A percentile compares a stretch with the other conserved stretches of the same genome.
These are phyloP conservation scores for Candida vaughaniae DNA, from an alignment of 805 yeast species.

Conservation along the genomic window DNA sequence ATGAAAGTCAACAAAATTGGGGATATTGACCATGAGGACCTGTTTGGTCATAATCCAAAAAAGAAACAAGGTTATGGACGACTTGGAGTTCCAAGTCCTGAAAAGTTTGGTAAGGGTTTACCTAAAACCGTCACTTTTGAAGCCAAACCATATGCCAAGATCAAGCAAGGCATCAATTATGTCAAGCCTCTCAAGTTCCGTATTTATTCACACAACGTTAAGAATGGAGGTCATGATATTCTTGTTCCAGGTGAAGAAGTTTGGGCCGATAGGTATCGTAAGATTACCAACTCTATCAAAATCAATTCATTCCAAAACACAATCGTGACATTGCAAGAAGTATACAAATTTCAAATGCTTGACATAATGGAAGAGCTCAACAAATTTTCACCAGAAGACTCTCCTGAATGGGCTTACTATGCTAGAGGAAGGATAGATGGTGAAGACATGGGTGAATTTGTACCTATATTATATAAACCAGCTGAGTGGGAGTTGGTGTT, in stretches of 20 bases:
- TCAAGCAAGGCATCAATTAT: slow-evolving; percentile 15
- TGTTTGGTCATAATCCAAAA: slow-evolving; percentile 8
- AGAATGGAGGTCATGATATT: slow-evolving; percentile 25
- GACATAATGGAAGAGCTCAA: slow-evolving; percentile 31
- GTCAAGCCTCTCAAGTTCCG: slow-evolving; percentile 22
- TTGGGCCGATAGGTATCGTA: slow-evolving; percentile 23
- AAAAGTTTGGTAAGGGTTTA: slow-evolving; percentile 5
- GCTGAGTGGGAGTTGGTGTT: slow-evolving; percentile 29
- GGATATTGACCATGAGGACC: slow-evolving; percentile 13
- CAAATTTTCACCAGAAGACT: slow-evolving; percentile 13
- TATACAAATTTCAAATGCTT: slow-evolving; percentile 31
- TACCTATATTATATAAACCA: slow-evolving; percentile 30
- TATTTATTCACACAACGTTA: slow-evolving; percentile 36
- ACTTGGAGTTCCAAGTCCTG: slow-evolving; percentile 11
- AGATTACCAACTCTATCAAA: slow-evolving; percentile 23
- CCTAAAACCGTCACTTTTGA: slow-evolving; percentile 9
- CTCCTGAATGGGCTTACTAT: slow-evolving; percentile 29
- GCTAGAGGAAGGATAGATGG: slow-evolving; percentile 33
- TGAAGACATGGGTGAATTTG: slow-evolving; percentile 25
- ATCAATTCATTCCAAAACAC: slow-evolving; percentile 21
- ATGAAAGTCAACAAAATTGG: slow-evolving; percentile 11
- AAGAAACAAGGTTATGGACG: slow-evolving; percentile 9
- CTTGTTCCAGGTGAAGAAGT: slow-evolving; percentile 25
- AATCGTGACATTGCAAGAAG: slow-evolving; percentile 43
- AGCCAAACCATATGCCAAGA: slow-evolving; percentile 9